Evolutionary conservation across 169 alveolate species (phyloP).

Genomic region (Plasmodium falciparum): DNA sequence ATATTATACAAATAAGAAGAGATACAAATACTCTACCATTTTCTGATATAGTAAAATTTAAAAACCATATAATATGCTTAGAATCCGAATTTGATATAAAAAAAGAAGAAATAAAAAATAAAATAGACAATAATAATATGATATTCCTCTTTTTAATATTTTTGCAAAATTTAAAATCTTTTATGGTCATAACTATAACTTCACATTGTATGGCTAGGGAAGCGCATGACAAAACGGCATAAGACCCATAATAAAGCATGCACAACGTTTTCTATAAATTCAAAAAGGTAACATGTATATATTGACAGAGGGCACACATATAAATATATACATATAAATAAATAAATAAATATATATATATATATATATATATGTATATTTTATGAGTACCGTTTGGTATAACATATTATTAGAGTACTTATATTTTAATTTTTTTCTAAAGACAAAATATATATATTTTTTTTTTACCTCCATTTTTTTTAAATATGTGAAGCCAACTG

Average conservation of each 20-base stretch:
- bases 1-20: slow-evolving; percentile 35
- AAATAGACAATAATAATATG: slow-evolving; percentile 35
- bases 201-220: slow-evolving; percentile 85
- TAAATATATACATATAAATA: too few relatives aligned
- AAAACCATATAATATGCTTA: slow-evolving; percentile 83
- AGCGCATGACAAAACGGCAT: slow-evolving; percentile 79
- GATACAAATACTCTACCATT: slow-evolving; percentile 82
- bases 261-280: slow-evolving; percentile 80
- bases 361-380: neutral
- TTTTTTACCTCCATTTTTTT: slow-evolving; percentile 47
- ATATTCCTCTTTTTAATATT: slow-evolving; percentile 49
- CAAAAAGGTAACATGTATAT: slow-evolving; percentile 1
- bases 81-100: slow-evolving; percentile 70
- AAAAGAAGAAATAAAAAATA: slow-evolving; percentile 74
- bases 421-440: neutral
- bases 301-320: neutral
- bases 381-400: neutral
- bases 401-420: neutral
- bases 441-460: neutral
- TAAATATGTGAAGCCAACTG: slow-evolving; percentile 55
- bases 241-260: slow-evolving; percentile 83
- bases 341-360: neutral
- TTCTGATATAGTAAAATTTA: slow-evolving; percentile 85
- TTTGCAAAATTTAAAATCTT: slow-evolving; percentile 52
- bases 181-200: slow-evolving; percentile 78